Conservation (phyloP, 2,329 filamentous ascomycete genomes). For the Domatiomyces catenatus region DNA sequence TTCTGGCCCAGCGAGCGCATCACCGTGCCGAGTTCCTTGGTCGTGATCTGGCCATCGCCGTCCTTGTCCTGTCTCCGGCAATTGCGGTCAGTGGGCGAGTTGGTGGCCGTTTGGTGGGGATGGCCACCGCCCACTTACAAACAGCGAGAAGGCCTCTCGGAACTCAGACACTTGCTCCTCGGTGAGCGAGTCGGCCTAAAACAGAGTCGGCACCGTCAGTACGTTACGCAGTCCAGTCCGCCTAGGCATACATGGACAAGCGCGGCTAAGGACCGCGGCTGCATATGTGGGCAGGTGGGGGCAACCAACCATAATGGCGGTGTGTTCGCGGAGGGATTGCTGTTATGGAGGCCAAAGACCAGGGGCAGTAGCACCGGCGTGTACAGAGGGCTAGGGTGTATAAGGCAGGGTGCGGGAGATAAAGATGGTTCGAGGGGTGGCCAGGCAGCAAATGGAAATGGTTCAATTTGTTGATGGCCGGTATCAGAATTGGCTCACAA, state of each 20-base stretch:
- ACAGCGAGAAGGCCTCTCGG: conserved; percentile 99
- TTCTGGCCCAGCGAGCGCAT: conserved; percentile 86
- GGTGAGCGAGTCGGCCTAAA: conserved; percentile 88
- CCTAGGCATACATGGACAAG: too few species aligned
- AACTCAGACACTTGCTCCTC: conserved; percentile 99
- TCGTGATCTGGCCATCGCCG: conserved; percentile 84
- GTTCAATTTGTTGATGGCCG: too few species aligned
- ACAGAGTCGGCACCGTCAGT: neutral
- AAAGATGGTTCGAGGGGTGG: neutral
- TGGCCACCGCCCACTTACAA: conserved; percentile 59
- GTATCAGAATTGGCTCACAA: too few species aligned
- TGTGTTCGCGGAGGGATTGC: neutral
- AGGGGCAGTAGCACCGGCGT: neutral
- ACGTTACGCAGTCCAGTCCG: too few species aligned
- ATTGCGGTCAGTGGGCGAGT: neutral
- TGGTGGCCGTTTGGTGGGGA: neutral
- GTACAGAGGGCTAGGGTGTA: neutral
- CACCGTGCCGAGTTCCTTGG: conserved; percentile 77
- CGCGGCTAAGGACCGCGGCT: neutral
- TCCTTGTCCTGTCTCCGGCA: conserved; percentile 56
- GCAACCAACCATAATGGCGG: neutral
- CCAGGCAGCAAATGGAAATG: neutral
- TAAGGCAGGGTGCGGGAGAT: neutral
- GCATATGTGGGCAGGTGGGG: neutral
- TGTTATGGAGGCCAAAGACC: neutral